Conservation (phyloP, 2,329 filamentous ascomycete genomes). For the Colletotrichum gloeosporioides region DNA sequence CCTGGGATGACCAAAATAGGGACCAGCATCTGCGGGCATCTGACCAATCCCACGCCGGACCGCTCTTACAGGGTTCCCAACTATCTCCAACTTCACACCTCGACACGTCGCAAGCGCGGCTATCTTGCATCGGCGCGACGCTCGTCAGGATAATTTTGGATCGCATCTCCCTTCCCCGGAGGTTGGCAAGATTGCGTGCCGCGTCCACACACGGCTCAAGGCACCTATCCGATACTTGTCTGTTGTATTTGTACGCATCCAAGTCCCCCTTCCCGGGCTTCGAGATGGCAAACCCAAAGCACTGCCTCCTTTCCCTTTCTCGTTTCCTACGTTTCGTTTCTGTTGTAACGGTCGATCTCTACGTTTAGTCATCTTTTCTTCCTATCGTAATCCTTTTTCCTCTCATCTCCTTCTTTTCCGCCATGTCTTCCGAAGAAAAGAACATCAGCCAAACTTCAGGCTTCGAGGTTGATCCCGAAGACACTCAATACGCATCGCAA, state of each 20-base stretch:
- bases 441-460: conserved; percentile 48
- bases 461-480: conserved; percentile 52
- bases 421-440: conserved; percentile 37
- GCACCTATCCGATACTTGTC: background rate
- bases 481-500: conserved; percentile 41
- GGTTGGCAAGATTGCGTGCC: background rate
- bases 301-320: background rate
- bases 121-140: conserved; percentile 23
- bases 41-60: conserved; percentile 6
- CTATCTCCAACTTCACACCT: background rate
- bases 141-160: conserved; percentile 16
- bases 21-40: conserved; percentile 14
- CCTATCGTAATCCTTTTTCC: background rate
- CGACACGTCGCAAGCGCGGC: conserved; percentile 16
- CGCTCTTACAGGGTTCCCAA: background rate
- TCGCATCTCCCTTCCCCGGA: background rate
- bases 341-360: background rate
- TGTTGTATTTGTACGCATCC: conserved; percentile 10
- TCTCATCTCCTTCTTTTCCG: background rate
- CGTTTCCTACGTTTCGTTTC: background rate
- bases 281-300: background rate
- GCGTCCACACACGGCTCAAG: background rate
- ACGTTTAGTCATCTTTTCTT: background rate
- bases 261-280: background rate
- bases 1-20: conserved; percentile 4